phyloP scores from a whole-genome alignment of 2,329 filamentous ascomycete genomes.

The Aureobasidium lini region DNA sequence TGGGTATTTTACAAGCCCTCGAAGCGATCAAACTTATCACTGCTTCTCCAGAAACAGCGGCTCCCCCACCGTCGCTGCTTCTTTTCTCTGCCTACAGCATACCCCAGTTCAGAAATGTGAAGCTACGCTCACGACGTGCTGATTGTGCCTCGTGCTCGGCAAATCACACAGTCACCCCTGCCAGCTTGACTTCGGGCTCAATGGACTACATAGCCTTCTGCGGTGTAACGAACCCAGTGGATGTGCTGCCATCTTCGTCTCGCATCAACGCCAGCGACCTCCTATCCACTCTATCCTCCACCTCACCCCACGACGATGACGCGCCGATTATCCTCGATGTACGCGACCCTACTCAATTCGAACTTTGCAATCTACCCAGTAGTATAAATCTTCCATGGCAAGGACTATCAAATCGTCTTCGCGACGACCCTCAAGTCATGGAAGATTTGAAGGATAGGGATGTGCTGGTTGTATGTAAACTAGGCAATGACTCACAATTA shows the following conservation, averaged over 20 bases:
- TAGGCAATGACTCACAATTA: conserved; percentile 73
- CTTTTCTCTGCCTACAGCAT: conserved; percentile 49
- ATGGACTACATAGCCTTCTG: conserved; percentile 86
- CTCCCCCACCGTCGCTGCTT: conserved; percentile 35
- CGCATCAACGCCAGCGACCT: conserved; percentile 44
- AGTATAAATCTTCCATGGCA: conserved; percentile 71
- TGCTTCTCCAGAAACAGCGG: conserved; percentile 15
- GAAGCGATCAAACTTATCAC: conserved; percentile 81
- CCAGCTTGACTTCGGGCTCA: conserved; percentile 55
- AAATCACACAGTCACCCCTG: conserved; percentile 53
- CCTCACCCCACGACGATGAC: conserved; percentile 9
- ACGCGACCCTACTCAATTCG: conserved; percentile 75
- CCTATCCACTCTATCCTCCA: conserved; percentile 8
- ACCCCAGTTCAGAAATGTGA: conserved; percentile 63
- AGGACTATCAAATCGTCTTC: conserved; percentile 33
- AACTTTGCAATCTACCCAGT: conserved; percentile 66
- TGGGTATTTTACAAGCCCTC: conserved; percentile 87
- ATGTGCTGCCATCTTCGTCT: conserved; percentile 39
- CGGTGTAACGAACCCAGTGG: conserved; percentile 51
- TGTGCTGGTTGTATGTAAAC: conserved; percentile 65
- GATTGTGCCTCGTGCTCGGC: conserved; percentile 73
- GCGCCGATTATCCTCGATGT: conserved; percentile 58
- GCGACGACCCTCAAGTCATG: conserved; percentile 18
- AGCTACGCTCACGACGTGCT: conserved; percentile 59
- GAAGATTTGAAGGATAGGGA: conserved; percentile 35